These are phyloP conservation scores for Lumnitzera littorea DNA, from an alignment of 345 rosid species.

Conservation along the genomic window DNA sequence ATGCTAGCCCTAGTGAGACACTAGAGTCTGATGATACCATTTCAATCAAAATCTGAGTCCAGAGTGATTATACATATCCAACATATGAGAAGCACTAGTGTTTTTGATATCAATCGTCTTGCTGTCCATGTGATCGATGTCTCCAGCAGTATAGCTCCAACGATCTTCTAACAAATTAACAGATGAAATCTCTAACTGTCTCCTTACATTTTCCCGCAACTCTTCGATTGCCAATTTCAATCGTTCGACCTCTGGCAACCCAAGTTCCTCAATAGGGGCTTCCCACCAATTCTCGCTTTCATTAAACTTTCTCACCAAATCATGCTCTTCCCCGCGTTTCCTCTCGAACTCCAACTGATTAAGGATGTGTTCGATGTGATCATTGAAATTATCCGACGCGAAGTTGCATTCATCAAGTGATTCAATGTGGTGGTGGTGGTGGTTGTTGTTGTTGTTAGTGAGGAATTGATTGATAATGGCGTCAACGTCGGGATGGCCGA, in stretches of 20 bases:
- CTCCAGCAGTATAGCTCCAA: no score
- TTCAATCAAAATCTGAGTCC: no score
- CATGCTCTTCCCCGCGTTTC: conserved; percentile 22
- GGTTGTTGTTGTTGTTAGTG: conserved; percentile 13
- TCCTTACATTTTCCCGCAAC: conserved; percentile 21
- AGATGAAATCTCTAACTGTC: conserved; percentile 7
- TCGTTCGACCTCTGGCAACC: conserved; percentile 17
- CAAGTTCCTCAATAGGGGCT: conserved; percentile 21
- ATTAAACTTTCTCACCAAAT: conserved; percentile 12
- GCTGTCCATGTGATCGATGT: no score
- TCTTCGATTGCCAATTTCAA: conserved; percentile 23
- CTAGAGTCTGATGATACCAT: no score
- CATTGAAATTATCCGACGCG: conserved; percentile 24
- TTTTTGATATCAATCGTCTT: no score
- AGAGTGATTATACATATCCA: no score
- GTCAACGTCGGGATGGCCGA: conserved; percentile 25
- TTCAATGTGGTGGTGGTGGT: conserved; percentile 7
- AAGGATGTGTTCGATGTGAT: conserved; percentile 23
- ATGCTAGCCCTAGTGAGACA: no score
- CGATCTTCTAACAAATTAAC: no score
- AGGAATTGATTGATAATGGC: conserved; percentile 10
- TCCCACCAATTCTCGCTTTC: conserved; percentile 40
- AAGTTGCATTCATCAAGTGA: conserved; percentile 22
- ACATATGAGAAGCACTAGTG: no score
- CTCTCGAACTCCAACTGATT: conserved; percentile 33